phyloP scores from a whole-genome alignment of 352 stramenopile genomes.

The Phytophthora litchii region DNA sequence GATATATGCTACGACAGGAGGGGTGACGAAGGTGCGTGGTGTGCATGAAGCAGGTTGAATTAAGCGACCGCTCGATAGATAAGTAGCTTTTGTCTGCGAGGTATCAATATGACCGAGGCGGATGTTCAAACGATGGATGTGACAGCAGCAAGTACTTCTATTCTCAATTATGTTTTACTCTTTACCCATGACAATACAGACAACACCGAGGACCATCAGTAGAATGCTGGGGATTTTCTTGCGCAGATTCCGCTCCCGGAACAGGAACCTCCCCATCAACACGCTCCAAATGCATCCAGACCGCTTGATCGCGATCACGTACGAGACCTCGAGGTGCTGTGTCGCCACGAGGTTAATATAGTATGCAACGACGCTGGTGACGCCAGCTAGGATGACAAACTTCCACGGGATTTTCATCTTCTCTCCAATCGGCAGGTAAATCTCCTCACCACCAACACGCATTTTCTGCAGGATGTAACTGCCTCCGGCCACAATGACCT shows the following conservation, averaged over 20 bases:
- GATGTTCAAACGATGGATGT: constrained; percentile 7
- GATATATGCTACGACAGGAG: background rate
- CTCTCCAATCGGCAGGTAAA: constrained; percentile 63
- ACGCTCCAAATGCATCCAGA: constrained; percentile 88
- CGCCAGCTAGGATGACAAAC: constrained; percentile 62
- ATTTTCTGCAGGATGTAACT: constrained; percentile 70
- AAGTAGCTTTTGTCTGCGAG: constrained; percentile 13
- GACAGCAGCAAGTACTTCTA: constrained; percentile 19
- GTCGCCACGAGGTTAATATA: constrained; percentile 86
- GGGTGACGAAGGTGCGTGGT: background rate
- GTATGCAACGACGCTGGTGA: constrained; percentile 82
- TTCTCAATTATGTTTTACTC: constrained; percentile 38
- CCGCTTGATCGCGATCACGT: constrained; percentile 87
- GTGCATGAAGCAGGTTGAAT: constrained; percentile 3
- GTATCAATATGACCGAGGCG: constrained; percentile 16
- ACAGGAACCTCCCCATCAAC: constrained; percentile 73
- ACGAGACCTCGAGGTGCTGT: constrained; percentile 80
- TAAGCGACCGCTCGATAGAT: constrained; percentile 19
- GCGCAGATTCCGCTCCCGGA: constrained; percentile 69
- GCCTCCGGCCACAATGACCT: constrained; percentile 66
- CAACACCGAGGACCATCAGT: constrained; percentile 79
- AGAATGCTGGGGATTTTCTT: constrained; percentile 86
- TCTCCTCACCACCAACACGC: constrained; percentile 59
- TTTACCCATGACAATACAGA: constrained; percentile 81
- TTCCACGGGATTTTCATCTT: constrained; percentile 73